Percentiles rank a stretch among this genome's conserved stretches.
Evolutionary conservation across 2,329 filamentous ascomycete species (phyloP).

Genomic region (Fusarium cicatricum): DNA sequence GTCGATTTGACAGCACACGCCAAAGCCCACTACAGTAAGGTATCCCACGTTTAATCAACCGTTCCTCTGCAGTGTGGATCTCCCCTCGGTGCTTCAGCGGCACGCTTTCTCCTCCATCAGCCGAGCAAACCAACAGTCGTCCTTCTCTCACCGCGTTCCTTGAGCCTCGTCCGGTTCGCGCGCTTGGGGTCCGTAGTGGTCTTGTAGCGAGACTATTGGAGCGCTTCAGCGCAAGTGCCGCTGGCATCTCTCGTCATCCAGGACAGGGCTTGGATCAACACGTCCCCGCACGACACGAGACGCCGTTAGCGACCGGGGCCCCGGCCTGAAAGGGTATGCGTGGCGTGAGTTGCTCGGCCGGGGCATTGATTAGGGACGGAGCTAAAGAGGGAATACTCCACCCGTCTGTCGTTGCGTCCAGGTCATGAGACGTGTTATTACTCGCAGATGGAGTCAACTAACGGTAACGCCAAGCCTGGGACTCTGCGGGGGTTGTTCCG

Average conservation of each 20-base stretch:
- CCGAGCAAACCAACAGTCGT: too few species aligned
- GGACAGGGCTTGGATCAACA: background rate
- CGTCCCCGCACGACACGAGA: constrained; percentile 25
- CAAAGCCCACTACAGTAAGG: too few species aligned
- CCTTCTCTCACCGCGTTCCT: background rate
- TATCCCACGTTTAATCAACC: too few species aligned
- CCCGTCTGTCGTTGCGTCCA: too few species aligned
- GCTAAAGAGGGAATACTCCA: background rate
- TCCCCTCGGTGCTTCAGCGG: constrained; percentile 10
- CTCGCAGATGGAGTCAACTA: background rate
- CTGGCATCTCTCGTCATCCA: background rate
- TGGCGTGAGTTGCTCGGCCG: constrained; percentile 18
- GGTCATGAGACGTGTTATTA: too few species aligned
- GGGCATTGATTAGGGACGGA: constrained; percentile 2
- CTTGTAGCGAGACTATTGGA: constrained; percentile 20
- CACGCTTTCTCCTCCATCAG: too few species aligned
- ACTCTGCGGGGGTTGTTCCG: background rate
- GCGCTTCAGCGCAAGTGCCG: constrained; percentile 18
- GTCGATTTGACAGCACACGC: too few species aligned
- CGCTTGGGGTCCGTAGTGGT: too few species aligned
- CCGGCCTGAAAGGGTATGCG: background rate
- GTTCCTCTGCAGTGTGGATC: too few species aligned
- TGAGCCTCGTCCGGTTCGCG: constrained; percentile 26
- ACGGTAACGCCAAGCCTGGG: background rate
- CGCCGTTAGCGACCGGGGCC: background rate